Conservation (phyloP, 1,139 yeast species). For the Hyphopichia buzzinii region DNA sequence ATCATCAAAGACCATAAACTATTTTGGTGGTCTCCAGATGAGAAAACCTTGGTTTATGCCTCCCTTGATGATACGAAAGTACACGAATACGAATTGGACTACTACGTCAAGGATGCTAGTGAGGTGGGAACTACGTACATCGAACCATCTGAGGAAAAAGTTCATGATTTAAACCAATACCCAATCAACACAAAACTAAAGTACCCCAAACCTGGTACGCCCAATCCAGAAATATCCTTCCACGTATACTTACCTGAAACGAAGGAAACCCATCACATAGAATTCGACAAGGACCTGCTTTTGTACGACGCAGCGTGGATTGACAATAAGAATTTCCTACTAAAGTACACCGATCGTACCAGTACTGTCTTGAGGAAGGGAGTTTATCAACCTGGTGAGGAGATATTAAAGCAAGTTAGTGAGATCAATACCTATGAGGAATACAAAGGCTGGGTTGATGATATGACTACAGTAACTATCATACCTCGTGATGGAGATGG, state of each 20-base stretch:
- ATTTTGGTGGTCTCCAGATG: constrained; percentile 88
- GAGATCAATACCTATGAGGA: constrained; percentile 37
- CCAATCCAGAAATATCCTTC: constrained; percentile 61
- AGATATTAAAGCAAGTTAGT: constrained; percentile 12
- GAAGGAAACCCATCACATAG: constrained; percentile 16
- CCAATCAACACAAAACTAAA: constrained; percentile 54
- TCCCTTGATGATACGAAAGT: constrained; percentile 73
- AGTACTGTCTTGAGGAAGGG: constrained; percentile 61
- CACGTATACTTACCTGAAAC: constrained; percentile 25
- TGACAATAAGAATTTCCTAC: constrained; percentile 49
- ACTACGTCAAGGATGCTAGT: constrained; percentile 45
- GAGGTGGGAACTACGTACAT: constrained; percentile 29
- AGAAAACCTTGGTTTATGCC: constrained; percentile 60
- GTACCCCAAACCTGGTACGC: constrained; percentile 88
- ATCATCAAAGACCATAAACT: constrained; percentile 63
- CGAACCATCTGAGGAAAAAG: constrained; percentile 13
- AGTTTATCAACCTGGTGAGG: constrained; percentile 35
- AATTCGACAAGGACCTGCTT: constrained; percentile 32
- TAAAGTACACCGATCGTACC: constrained; percentile 70
- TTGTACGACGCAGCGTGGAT: constrained; percentile 78
- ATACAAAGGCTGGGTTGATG: constrained; percentile 59
- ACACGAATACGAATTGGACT: constrained; percentile 60
- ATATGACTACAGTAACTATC: constrained; percentile 31
- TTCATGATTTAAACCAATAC: constrained; percentile 43
- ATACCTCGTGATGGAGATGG: constrained; percentile 37